Conservation (phyloP, 2,329 filamentous ascomycete species). For the Bipolaris oryzae region DNA sequence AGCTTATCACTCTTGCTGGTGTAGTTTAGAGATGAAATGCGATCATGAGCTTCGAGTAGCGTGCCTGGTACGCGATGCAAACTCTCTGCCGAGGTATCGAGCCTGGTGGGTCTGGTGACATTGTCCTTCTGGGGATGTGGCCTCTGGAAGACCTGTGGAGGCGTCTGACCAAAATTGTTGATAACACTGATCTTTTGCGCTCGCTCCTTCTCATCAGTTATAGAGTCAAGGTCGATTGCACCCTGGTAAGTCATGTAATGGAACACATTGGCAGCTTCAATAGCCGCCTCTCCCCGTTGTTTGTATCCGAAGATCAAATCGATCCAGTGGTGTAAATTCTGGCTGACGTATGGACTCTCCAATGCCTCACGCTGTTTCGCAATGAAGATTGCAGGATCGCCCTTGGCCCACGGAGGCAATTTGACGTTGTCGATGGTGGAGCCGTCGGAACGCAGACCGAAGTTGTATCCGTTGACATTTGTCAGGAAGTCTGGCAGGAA, state of each 20-base stretch:
- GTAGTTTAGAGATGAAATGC: slow-evolving; percentile 78
- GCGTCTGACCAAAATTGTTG: slow-evolving; percentile 98
- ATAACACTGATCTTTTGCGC: slow-evolving; percentile 93
- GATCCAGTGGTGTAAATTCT: slow-evolving; percentile 91
- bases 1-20: slow-evolving; percentile 81
- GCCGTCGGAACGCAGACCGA: slow-evolving; percentile 82
- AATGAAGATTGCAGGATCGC: slow-evolving; percentile 93
- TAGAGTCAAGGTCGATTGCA: slow-evolving; percentile 88
- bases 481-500: slow-evolving; percentile 92
- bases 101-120: slow-evolving; percentile 67
- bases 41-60: slow-evolving; percentile 75
- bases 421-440: slow-evolving; percentile 83
- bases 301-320: slow-evolving; percentile 94
- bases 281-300: slow-evolving; percentile 87
- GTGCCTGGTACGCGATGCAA: slow-evolving; percentile 80
- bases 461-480: slow-evolving; percentile 95
- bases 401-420: slow-evolving; percentile 96
- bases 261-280: slow-evolving; percentile 93
- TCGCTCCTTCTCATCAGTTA: slow-evolving; percentile 84
- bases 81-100: slow-evolving; percentile 79
- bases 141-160: slow-evolving; percentile 88
- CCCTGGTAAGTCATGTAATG: slow-evolving; percentile 95
- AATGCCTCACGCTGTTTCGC: slow-evolving; percentile 93
- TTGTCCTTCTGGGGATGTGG: slow-evolving; percentile 78
- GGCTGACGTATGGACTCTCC: slow-evolving; percentile 90